phyloP scores from a whole-genome alignment of 2,329 filamentous ascomycete species.

The Cercospora zeina region DNA sequence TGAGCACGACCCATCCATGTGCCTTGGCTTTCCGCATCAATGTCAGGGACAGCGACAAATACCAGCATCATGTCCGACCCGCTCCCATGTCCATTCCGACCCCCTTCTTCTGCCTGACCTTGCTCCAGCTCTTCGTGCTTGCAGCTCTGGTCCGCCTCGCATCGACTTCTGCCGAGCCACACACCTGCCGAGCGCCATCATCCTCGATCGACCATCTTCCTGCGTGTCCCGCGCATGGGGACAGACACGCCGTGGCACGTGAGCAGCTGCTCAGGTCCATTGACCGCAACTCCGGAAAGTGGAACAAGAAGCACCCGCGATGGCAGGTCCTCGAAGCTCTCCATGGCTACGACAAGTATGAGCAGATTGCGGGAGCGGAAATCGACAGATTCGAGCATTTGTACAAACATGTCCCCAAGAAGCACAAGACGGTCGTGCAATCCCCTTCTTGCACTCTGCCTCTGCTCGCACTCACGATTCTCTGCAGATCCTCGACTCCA shows the following conservation, averaged over 20 bases:
- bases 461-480: background rate
- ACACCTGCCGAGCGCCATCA: background rate
- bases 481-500: slow-evolving; percentile 24
- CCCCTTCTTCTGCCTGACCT: slow-evolving; percentile 3
- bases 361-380: slow-evolving; percentile 22
- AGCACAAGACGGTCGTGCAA: slow-evolving; percentile 21
- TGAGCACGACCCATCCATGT: slow-evolving; percentile 16
- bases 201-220: background rate
- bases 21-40: slow-evolving; percentile 13
- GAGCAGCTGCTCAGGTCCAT: slow-evolving; percentile 19
- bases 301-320: slow-evolving; percentile 54
- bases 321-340: slow-evolving; percentile 79
- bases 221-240: slow-evolving; percentile 2
- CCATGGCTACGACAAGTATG: slow-evolving; percentile 63
- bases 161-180: background rate
- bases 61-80: background rate
- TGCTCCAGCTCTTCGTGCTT: slow-evolving; percentile 9
- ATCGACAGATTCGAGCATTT: slow-evolving; percentile 24
- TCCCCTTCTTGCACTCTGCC: background rate
- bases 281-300: slow-evolving; percentile 19
- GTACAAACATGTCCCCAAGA: slow-evolving; percentile 25
- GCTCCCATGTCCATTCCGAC: background rate
- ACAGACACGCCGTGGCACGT: slow-evolving; percentile 13
- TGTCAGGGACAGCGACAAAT: background rate
- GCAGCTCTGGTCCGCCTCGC: slow-evolving; percentile 2